Evolutionary conservation across 2,329 filamentous ascomycete genomes (phyloP), one percentile per base, ranked within the genome.

Genomic region (Zopfia rhizophila): DNA sequence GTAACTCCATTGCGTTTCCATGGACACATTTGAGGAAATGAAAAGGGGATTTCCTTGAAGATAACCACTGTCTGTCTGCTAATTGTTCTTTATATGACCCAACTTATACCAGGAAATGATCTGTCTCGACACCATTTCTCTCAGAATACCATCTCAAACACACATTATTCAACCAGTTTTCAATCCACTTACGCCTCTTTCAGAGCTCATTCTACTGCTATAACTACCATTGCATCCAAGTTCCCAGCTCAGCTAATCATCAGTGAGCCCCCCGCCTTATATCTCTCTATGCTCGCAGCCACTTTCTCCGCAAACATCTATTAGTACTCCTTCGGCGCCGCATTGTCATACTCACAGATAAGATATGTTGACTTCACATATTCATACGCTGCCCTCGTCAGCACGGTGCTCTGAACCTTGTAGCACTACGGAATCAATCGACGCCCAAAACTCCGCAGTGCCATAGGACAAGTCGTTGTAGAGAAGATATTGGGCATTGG

Each of bases 341-440:
- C 73, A 18, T 59, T 56, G 40, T 77, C 75, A 12, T 62, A 47
- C 45, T 68, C 63, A 48, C 73, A 77, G n/a, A 74, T 38, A 8
- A 78, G 51, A 50, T 75, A 77, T 10, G 72, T 74, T 19, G 57
- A 66, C 2, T 72, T 68, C 17, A 78, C 66, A 30, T 70, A 52
- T 40, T 63, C 72, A 62, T 68, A 77, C 1, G 69, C 72, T 12
- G 66, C 67, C 24, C 70, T 68, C 0, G 60, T 68, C 10, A 67
- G 41, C 8, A 21, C 24, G 18, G 51, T 48, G 13, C 42, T 42
- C 25, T 42, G 27, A 8, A 55, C 45, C 2, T 25, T 41, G 21
- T 29, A 25, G 7, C 27, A 32, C 39, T 53, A 12, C 43, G 51
- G 7, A 43, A 65, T 21, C 28, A 38, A 30, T 36, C 4, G 27